A percentile compares a stretch with the other conserved stretches of the same genome.
phyloP scores from a whole-genome alignment of 257 asterid species.

The Plantago elongata region DNA sequence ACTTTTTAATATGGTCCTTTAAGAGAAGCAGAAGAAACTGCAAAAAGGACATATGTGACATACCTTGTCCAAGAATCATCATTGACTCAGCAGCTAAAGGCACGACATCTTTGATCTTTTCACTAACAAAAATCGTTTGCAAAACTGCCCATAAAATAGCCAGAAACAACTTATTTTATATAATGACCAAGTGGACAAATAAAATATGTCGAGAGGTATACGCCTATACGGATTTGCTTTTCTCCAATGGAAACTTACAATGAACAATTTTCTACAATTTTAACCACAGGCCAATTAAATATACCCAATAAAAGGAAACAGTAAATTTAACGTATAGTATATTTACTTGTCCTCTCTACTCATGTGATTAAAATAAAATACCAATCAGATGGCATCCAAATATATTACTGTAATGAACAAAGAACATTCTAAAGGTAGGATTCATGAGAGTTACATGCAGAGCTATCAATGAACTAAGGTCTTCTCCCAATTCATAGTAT shows the following conservation, averaged over 20 bases:
- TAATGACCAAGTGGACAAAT: constrained; percentile 1
- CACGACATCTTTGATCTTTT: constrained; percentile 65
- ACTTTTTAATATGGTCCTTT: constrained; percentile 9
- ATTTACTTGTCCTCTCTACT: background rate
- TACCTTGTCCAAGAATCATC: constrained; percentile 85
- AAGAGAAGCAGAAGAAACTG: background rate
- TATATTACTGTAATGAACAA: background rate
- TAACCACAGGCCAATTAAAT: background rate
- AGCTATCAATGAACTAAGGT: too few relatives aligned
- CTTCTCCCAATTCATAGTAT: background rate
- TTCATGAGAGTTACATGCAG: background rate
- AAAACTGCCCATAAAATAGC: constrained; percentile 36
- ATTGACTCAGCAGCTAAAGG: constrained; percentile 57
- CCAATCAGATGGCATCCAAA: background rate
- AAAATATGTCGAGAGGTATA: constrained; percentile 1
- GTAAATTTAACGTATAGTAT: background rate
- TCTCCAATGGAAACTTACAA: background rate
- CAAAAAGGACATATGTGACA: constrained; percentile 10
- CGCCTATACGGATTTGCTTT: background rate
- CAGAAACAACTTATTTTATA: constrained; percentile 7
- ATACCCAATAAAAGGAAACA: background rate
- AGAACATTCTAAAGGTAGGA: background rate
- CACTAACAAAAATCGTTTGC: constrained; percentile 65
- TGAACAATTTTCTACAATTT: background rate
- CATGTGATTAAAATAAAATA: background rate